Evolutionary conservation across 495 filamentous ascomycete genomes (phyloP).

Genomic region (Hypomontagnella monticulosa): DNA sequence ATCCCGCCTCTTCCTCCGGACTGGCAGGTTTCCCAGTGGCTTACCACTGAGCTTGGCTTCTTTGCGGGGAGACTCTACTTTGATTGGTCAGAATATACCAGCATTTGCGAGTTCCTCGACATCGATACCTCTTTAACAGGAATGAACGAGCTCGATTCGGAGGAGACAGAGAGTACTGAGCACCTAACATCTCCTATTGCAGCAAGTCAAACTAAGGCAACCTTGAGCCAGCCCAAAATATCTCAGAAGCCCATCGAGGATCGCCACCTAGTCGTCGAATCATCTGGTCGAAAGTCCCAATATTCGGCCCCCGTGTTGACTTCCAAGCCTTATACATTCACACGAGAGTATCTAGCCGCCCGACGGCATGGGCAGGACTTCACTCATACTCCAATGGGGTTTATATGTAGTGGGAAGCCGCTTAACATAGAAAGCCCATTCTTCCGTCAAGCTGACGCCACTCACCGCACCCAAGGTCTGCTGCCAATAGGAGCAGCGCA

Average conservation of each 20-base stretch:
- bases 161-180: conserved; percentile 20
- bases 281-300: not conserved
- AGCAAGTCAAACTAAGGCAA: not conserved
- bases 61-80: conserved; percentile 66
- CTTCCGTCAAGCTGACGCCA: conserved; percentile 45
- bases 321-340: conserved; percentile 49
- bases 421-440: conserved; percentile 58
- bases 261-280: not conserved
- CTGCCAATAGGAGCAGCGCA: conserved; percentile 10
- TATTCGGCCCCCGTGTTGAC: conserved; percentile 7
- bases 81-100: conserved; percentile 52
- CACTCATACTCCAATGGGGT: conserved; percentile 64
- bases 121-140: conserved; percentile 23
- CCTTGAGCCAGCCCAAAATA: not conserved
- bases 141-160: conserved; percentile 27
- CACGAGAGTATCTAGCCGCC: conserved; percentile 61
- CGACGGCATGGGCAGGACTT: conserved; percentile 62
- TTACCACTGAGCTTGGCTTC: conserved; percentile 63
- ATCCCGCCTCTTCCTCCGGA: conserved; percentile 52
- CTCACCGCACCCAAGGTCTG: conserved; percentile 2
- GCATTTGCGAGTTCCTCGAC: conserved; percentile 39
- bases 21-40: conserved; percentile 56
- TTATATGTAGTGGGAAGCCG: conserved; percentile 57
- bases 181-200: not conserved
- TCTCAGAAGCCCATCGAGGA: not conserved